phyloP scores from a whole-genome alignment of 1,284 basidiomycete species.

The Clitocybe nebularis region DNA sequence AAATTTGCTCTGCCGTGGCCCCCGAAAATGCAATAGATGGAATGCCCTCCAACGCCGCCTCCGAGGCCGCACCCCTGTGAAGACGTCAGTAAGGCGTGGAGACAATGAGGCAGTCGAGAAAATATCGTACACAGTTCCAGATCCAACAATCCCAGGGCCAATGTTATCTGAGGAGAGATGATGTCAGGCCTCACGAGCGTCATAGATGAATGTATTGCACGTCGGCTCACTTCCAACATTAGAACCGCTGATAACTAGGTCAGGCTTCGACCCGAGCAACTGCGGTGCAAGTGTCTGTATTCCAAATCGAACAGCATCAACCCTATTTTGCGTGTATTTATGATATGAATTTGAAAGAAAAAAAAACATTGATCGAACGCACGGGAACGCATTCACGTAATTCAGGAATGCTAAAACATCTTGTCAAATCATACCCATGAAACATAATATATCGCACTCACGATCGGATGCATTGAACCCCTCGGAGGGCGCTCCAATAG shows the following conservation, averaged over 20 bases:
- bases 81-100: neutral
- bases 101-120: too few species aligned
- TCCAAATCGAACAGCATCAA: slow-evolving; percentile 42
- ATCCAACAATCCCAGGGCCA: slow-evolving; percentile 28
- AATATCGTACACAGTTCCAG: slow-evolving; percentile 48
- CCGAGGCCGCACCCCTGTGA: slow-evolving; percentile 44
- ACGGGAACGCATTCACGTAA: slow-evolving; percentile 40
- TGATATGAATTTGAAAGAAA: too few species aligned
- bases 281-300: slow-evolving; percentile 44
- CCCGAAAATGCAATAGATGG: slow-evolving; percentile 50
- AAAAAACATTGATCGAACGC: too few species aligned
- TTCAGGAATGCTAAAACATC: slow-evolving; percentile 30
- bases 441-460: slow-evolving; percentile 22
- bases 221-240: slow-evolving; percentile 42
- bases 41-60: slow-evolving; percentile 41
- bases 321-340: slow-evolving; percentile 24
- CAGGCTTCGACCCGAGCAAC: slow-evolving; percentile 40
- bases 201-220: neutral
- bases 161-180: slow-evolving; percentile 32
- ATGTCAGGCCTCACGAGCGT: neutral
- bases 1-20: slow-evolving; percentile 33
- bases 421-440: neutral
- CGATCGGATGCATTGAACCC: slow-evolving; percentile 40
- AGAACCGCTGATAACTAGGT: slow-evolving; percentile 48
- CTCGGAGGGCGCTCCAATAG: slow-evolving; percentile 37